Conservation (phyloP, 768 basidiomycete species). For the Leccinellum luteum region DNA sequence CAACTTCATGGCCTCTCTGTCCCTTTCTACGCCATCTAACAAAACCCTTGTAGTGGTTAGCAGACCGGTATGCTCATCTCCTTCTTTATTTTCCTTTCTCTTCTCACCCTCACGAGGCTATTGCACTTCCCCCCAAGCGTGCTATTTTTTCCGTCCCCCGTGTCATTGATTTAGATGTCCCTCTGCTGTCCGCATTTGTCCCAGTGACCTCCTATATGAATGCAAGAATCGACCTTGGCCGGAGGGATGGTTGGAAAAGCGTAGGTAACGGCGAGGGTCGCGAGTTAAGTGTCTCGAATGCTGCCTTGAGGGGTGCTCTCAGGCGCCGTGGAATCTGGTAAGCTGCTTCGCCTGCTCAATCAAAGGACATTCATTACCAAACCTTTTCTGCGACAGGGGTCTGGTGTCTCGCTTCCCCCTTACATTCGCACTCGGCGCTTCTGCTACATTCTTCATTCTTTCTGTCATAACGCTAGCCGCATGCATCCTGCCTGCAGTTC, state of each 20-base stretch:
- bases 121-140: conserved; percentile 44
- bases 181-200: conserved; percentile 55
- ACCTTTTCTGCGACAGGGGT: conserved; percentile 43
- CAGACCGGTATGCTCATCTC: conserved; percentile 53
- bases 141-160: conserved; percentile 36
- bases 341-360: conserved; percentile 15
- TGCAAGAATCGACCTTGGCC: conserved; percentile 71
- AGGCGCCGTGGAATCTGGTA: conserved; percentile 71
- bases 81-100: not conserved
- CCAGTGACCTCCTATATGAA: conserved; percentile 45
- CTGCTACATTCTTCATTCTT: conserved; percentile 46
- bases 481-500: conserved; percentile 50
- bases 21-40: conserved; percentile 57
- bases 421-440: conserved; percentile 46
- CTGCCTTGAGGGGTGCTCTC: conserved; percentile 59
- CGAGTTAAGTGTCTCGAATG: conserved; percentile 66
- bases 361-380: not conserved
- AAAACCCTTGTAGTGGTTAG: conserved; percentile 60
- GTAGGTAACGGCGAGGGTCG: conserved; percentile 68
- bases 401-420: conserved; percentile 70
- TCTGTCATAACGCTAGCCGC: conserved; percentile 44
- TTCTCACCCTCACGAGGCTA: conserved; percentile 44
- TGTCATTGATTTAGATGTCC: conserved; percentile 49
- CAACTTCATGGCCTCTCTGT: conserved; percentile 79
- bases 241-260: conserved; percentile 68